Percentiles rank a stretch among this genome's conserved stretches.
Conservation (phyloP, 805 yeast species). For the Groenewaldozyma salmanticensis region DNA sequence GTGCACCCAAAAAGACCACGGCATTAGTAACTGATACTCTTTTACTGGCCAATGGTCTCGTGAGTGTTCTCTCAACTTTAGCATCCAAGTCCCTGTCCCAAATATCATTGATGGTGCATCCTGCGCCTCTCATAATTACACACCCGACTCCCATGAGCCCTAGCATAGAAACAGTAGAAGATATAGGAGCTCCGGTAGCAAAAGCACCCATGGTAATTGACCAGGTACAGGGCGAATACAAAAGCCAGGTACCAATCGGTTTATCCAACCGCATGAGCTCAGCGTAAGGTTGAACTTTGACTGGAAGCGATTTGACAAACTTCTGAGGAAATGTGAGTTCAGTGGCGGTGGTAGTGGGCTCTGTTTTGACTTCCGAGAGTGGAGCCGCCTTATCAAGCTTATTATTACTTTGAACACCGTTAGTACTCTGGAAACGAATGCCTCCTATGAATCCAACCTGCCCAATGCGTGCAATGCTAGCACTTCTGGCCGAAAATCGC, state of each 20-base stretch:
- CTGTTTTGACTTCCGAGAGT: too few relatives aligned
- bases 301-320: slow-evolving; percentile 44
- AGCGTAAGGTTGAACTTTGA: slow-evolving; percentile 75
- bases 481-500: too few relatives aligned
- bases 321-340: slow-evolving; percentile 25
- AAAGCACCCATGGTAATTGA: slow-evolving; percentile 85
- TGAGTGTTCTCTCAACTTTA: slow-evolving; percentile 79
- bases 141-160: slow-evolving; percentile 77
- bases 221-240: slow-evolving; percentile 85
- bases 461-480: too few relatives aligned
- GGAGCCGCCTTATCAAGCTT: not conserved
- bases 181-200: slow-evolving; percentile 52
- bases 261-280: slow-evolving; percentile 86
- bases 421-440: too few relatives aligned
- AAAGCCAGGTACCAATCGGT: slow-evolving; percentile 89
- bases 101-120: slow-evolving; percentile 90
- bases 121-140: slow-evolving; percentile 92
- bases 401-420: not conserved
- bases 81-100: slow-evolving; percentile 75
- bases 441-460: too few relatives aligned
- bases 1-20: slow-evolving; percentile 56
- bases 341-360: slow-evolving; percentile 3
- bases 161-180: slow-evolving; percentile 51
- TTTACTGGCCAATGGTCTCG: slow-evolving; percentile 89
- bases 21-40: slow-evolving; percentile 68